Percentiles rank a stretch among this genome's conserved stretches.
Evolutionary conservation across 352 stramenopile genomes (phyloP).

Genomic region (Phytophthora niederhauseri): DNA sequence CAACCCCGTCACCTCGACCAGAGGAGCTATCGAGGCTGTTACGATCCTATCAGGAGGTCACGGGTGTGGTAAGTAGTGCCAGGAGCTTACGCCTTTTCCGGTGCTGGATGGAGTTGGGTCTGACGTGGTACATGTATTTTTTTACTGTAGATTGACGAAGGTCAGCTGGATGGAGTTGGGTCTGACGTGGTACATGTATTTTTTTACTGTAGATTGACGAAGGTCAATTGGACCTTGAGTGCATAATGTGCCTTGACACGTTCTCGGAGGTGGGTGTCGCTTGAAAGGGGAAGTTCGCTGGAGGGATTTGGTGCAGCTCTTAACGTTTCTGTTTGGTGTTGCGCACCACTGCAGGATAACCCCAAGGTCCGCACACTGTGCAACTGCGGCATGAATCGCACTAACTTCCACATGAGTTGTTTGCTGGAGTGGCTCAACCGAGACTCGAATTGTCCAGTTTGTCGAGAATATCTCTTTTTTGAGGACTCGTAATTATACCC

Average conservation of each 20-base stretch:
- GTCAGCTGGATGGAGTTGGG: slow-evolving; percentile 68
- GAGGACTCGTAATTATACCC: slow-evolving; percentile 62
- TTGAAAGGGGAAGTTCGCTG: background rate
- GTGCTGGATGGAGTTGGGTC: background rate
- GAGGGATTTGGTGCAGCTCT: background rate
- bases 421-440: slow-evolving; percentile 89
- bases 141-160: slow-evolving; percentile 51
- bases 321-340: background rate
- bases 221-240: slow-evolving; percentile 80
- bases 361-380: slow-evolving; percentile 88
- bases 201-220: slow-evolving; percentile 47
- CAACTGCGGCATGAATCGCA: slow-evolving; percentile 90
- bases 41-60: slow-evolving; percentile 71
- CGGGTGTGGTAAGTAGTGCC: slow-evolving; percentile 56
- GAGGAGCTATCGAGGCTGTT: slow-evolving; percentile 47
- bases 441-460: slow-evolving; percentile 86
- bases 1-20: slow-evolving; percentile 27
- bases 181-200: background rate
- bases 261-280: slow-evolving; percentile 48
- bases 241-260: slow-evolving; percentile 86
- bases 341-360: slow-evolving; percentile 44
- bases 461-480: slow-evolving; percentile 86
- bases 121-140: slow-evolving; percentile 4
- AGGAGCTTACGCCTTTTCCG: background rate
- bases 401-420: slow-evolving; percentile 91